Base-by-base conservation (phyloP, 2,329 filamentous ascomycete genomes). In the Ophiosphaerella herpotricha region DNA sequence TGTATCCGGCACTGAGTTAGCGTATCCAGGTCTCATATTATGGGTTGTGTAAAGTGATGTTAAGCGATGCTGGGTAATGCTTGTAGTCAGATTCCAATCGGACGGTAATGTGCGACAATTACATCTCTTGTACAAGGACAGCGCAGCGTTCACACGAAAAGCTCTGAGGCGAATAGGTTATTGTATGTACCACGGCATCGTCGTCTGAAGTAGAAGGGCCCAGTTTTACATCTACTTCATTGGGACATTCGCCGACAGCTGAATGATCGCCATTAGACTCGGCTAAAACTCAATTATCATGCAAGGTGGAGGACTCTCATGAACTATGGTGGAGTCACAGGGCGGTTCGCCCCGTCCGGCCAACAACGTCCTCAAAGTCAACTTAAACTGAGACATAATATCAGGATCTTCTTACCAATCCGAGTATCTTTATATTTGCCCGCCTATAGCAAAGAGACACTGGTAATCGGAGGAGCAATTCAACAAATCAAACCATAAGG, bases 281-380 rank as follows among this genome's bases (percentile, higher is more conserved):
- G 14, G 34, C 39, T 41, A 12, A 34, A 33, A 37, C 6, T 12
- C n/a, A 29, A 23, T 5, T 38, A 29, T 29, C 9, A 11, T 29
- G 26, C 13, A 21, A 38, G 9, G 11, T 3, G 33, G 21, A 42
- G 38, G 24, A 42, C 45, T 12, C 23, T 32, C 24, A 18, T 18
- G 37, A 31, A 48, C 46, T 37, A 43, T 50, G 31, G 40, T 54
- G 46, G 43, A 50, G 43, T 35, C 44, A 33, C 4, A 48, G 33
- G 38, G 45, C 52, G 55, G 52, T 41, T 54, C 52, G 52, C 52
- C 16, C 56, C 51, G 47, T 51, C 58, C 54, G 54, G 54, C 57
- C 46, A 43, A 37, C 36, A 29, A 14, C 42, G 40, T 48, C 43
- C 26, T 24, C 2, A 12, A 33, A 36, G 21, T 26, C 29, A 33